A percentile compares a stretch with the other conserved stretches of the same genome.
Conservation (phyloP, 495 filamentous ascomycete genomes). For the Neurospora sp. region DNA sequence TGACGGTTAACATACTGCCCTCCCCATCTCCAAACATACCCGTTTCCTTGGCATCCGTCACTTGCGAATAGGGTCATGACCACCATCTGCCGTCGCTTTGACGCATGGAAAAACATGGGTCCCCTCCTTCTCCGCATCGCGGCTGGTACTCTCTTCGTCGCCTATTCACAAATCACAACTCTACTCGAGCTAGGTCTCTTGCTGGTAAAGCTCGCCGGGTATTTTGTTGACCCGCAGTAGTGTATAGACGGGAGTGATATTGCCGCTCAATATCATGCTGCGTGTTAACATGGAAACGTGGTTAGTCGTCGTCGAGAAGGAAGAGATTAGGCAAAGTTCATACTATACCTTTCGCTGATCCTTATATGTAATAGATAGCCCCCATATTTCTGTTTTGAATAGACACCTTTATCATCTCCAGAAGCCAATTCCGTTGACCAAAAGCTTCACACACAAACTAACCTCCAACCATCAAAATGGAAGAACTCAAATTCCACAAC, state of each 20-base stretch:
- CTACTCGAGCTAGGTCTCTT: background rate
- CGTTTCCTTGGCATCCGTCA: background rate
- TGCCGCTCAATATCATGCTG: background rate
- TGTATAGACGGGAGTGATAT: background rate
- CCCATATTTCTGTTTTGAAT: background rate
- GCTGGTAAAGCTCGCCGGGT: background rate
- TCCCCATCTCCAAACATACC: background rate
- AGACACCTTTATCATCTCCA: background rate
- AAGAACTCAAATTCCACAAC: conserved; percentile 26
- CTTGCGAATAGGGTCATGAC: background rate
- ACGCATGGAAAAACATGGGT: background rate
- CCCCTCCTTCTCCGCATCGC: background rate
- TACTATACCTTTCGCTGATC: background rate
- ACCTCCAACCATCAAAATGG: background rate
- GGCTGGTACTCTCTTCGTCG: background rate
- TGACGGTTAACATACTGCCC: background rate
- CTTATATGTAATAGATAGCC: background rate
- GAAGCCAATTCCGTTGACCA: background rate
- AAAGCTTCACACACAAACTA: background rate
- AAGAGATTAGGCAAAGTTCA: background rate
- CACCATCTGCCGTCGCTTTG: background rate
- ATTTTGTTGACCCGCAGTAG: background rate
- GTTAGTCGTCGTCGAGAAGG: background rate
- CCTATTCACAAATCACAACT: background rate
- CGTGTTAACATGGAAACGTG: background rate